Base-by-base conservation (phyloP, 192 early-diverging fungal species). In the Linnemannia elongata region DNA sequence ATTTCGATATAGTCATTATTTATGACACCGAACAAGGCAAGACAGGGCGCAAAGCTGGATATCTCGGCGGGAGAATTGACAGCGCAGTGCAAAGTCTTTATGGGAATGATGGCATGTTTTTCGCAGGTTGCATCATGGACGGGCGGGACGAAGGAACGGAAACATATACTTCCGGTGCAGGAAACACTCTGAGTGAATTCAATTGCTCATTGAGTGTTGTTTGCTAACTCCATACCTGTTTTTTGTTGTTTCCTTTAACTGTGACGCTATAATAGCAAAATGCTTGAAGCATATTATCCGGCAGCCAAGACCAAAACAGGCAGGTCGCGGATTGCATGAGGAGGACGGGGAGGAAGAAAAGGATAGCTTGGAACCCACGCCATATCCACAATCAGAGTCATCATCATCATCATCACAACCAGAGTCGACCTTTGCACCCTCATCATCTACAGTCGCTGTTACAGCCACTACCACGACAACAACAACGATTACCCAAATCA, bases 231-330 rank as follows among this genome's bases (percentile, higher is more conserved):
- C 60, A 30, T 35, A 33, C 30, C 60, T 66, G 60, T 33, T 60
- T 60, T 27, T 60, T 60, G 8, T 66, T 66, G 27, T 27, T 1
- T n/a, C 7, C 0, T 13, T 63, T 27, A 4, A 39, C 17, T 45
- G 15, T 22, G 8, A 47, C 41, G 30, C 35, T 57, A 8, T 18
- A 22, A 45, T 88, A 80, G 89, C 89, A 47, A 86, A 90, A 24
- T 82, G 81, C 27, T 27, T 90, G n/a, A 90, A 90, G 68, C 88
- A 87, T 44, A 78, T 71, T 33, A 87, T 90, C 49, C 83, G 88
- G 36, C 88, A 87, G 71, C 83, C 88, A 33, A 66, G 90, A 60
- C 86, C 84, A 74, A 77, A 85, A 69, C 60, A 69, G 39, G 57
- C n/a, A 17, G 18, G 82, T 78, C 24, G 27, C 24, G 27, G 60